Percentiles rank a stretch among this genome's conserved stretches.
phyloP scores from a whole-genome alignment of 2,329 filamentous ascomycete species.

The Penicillium sp. region DNA sequence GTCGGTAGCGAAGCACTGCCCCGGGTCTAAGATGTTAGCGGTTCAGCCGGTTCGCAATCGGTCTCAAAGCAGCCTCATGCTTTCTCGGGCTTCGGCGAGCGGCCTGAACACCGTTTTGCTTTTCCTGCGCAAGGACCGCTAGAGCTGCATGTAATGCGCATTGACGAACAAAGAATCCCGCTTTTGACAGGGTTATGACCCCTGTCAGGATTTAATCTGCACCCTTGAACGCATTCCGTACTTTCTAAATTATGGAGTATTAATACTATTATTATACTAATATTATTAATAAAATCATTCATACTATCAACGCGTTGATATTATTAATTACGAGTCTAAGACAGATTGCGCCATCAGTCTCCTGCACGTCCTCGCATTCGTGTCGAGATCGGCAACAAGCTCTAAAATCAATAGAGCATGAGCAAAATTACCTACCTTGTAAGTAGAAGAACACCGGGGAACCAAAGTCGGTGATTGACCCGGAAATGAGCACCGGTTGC shows the following conservation, averaged over 20 bases:
- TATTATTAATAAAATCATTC: no score
- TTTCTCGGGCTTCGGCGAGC: slow-evolving; percentile 1
- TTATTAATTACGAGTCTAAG: background rate
- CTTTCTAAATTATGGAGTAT: no score
- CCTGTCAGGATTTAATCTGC: background rate
- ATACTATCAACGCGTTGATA: no score
- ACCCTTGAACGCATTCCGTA: no score
- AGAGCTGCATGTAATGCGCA: slow-evolving; percentile 17
- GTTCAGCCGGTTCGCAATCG: background rate
- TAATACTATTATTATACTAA: no score
- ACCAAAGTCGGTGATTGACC: slow-evolving; percentile 20
- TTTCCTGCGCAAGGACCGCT: slow-evolving; percentile 13
- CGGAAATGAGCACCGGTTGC: slow-evolving; percentile 13
- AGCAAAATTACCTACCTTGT: background rate
- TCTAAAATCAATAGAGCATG: background rate
- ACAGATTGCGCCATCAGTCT: background rate
- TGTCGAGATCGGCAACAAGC: background rate
- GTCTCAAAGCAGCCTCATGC: slow-evolving; percentile 10
- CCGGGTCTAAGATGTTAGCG: background rate
- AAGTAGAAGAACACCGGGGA: slow-evolving; percentile 9
- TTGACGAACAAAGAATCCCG: slow-evolving; percentile 5
- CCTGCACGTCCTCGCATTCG: background rate
- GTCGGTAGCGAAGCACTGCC: background rate
- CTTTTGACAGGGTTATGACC: background rate
- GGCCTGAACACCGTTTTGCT: slow-evolving; percentile 8